Base-by-base conservation (phyloP, 371 early-diverging fungal genomes). In the Funneliformis caledonium region DNA sequence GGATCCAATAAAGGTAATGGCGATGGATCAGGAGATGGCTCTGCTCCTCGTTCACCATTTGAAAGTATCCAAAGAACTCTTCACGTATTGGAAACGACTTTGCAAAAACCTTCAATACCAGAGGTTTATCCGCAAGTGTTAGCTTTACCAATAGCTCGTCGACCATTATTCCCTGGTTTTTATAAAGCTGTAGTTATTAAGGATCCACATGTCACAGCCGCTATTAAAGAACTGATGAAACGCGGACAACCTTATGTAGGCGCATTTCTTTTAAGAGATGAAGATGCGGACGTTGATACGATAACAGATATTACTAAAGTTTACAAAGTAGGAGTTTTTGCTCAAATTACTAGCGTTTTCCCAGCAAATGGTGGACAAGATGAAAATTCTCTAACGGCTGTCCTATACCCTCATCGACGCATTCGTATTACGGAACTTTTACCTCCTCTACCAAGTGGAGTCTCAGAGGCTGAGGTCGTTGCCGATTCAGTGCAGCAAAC, bases 121-220 rank as follows among this genome's bases (percentile, higher is more conserved):
- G 95, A 96, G 67, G 90, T 90, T 16, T 96, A 95, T 84, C 96
- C 98, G 10, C 95, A 96, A 82, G 93, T 98, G 0, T 86, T 98
- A 80, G 96, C 97, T 19, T 88, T 98, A 59, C 99, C 99, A 0
- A 93, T 98, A 76, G 94, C 96, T 26, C 91, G 96, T 16, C 91
- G 98, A 65, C 98, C 98, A 7, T 87, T 98, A 56, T 98, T 98
- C 83, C 99, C 99, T 22, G 97, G 97, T 33, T 96, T 97, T 83
- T 98, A 97, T 89, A 98, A 98, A 87, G 96, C 98, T 0, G 94
- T 98, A 10, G 95, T 95, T 31, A 94, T 98, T 81, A 96, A 97
- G 85, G 96, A 98, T 82, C 96, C 96, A 0, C 88, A 93, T 52
- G 97, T 97, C 3, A 96, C 94, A 37, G 89, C 91, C 26, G 97